These are phyloP conservation scores for Escallonia rubra DNA, from an alignment of 129 eudicot genomes.

Conservation along the genomic window DNA sequence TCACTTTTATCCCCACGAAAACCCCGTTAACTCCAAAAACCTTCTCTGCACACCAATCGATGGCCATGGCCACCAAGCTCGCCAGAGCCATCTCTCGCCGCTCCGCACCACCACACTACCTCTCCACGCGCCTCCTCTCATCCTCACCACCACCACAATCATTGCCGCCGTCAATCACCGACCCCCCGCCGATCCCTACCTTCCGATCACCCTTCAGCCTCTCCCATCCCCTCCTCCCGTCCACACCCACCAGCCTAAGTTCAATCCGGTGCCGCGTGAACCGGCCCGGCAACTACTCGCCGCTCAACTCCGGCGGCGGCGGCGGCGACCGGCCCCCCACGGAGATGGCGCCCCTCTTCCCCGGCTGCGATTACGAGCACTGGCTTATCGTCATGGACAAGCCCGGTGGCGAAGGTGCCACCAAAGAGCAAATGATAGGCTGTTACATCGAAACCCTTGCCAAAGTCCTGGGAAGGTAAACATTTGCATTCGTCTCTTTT, in stretches of 20 bases:
- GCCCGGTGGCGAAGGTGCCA: constrained; percentile 95
- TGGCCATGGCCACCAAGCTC: too few species aligned
- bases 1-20: too few species aligned
- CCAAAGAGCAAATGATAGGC: constrained; percentile 86
- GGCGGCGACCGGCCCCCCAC: constrained; percentile 92
- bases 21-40: too few species aligned
- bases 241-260: constrained; percentile 30
- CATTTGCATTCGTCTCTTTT: not conserved
- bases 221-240: constrained; percentile 41
- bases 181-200: constrained; percentile 41
- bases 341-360: constrained; percentile 97
- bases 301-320: constrained; percentile 78
- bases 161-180: constrained; percentile 23
- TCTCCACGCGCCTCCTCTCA: constrained; percentile 40
- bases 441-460: constrained; percentile 83
- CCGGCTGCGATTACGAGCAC: constrained; percentile 95
- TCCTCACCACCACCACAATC: constrained; percentile 12
- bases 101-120: too few species aligned
- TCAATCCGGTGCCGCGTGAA: constrained; percentile 60
- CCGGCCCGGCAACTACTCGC: constrained; percentile 87
- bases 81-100: too few species aligned
- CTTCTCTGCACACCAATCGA: too few species aligned
- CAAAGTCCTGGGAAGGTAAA: constrained; percentile 80
- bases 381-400: constrained; percentile 96
- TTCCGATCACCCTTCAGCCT: constrained; percentile 36